Base-by-base conservation (phyloP, 176 grass and related monocot species). In the Juncus effusus region DNA sequence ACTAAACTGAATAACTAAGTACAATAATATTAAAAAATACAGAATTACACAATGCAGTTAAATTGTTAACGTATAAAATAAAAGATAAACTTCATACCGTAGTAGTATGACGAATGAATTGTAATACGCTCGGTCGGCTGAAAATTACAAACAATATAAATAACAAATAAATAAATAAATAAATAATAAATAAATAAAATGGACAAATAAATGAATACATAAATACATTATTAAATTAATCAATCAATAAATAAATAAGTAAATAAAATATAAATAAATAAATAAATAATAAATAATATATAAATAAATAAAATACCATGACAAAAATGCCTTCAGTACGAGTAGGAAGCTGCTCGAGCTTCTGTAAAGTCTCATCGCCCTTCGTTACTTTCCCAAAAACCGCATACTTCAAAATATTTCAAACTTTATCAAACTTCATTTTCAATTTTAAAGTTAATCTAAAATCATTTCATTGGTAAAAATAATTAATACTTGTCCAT, bases 301-400 rank as follows among this genome's bases (percentile, higher is more conserved):
- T 28, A 28, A 28, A 28, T 28, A 28, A 47, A 47, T 45, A 16
- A 64, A 63, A 56, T 86, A 92, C 94, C 88, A 86, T 92, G 56
- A 89, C 85, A 84, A 97, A 97, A 73, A 97, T 92, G 37, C 85
- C 94, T 84, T 97, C 85, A 75, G 62, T 85, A 28, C 50, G 88
- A 45, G 88, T 97, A 56, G 83, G 94, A 75, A 97, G 88, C 16
- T 63, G 57, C 65, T 89, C 94, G 13, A 97, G 76, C 70, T 86
- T 92, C 60, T 67, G 82, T 79, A 97, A 89, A 73, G 85, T 92
- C 56, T 86, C 85, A 4, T 92, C 85, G 62, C 83, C 94, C 76
- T 86, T 97, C 36, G 94, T 92, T 12, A 97, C 45, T 81, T 84
- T 93, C 57, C 94, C 94, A 45, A 97, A 97, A 81, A 93, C 78